These are phyloP conservation scores for Xylaria bambusicola DNA, from an alignment of 495 filamentous ascomycete species.

Conservation along the genomic window DNA sequence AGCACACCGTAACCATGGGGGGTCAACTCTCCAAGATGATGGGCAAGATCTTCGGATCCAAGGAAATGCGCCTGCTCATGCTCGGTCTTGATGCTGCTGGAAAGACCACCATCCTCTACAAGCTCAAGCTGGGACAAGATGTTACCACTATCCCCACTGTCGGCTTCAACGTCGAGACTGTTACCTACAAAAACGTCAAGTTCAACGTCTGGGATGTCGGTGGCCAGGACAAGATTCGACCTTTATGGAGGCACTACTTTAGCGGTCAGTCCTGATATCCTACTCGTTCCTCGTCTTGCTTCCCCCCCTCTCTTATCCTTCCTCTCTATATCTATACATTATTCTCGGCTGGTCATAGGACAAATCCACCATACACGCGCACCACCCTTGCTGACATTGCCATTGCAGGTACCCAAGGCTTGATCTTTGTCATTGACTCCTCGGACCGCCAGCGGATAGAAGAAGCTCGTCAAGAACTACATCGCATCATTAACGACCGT, in stretches of 20 bases:
- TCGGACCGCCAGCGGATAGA: slow-evolving; percentile 83
- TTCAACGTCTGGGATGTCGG: slow-evolving; percentile 99
- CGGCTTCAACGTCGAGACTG: slow-evolving; percentile 99
- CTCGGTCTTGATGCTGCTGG: slow-evolving; percentile 95
- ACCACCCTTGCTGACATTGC: neutral
- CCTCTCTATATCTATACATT: neutral
- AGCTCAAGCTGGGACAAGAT: slow-evolving; percentile 95
- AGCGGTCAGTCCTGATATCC: slow-evolving; percentile 66
- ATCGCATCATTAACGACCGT: slow-evolving; percentile 93
- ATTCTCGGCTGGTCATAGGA: no score
- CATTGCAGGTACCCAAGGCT: slow-evolving; percentile 78
- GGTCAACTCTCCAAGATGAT: slow-evolving; percentile 83
- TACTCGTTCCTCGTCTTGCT: no score
- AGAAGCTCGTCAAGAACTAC: slow-evolving; percentile 85
- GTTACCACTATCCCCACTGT: slow-evolving; percentile 99
- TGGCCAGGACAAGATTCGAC: slow-evolving; percentile 98
- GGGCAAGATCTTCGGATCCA: slow-evolving; percentile 97
- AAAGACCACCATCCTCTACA: slow-evolving; percentile 99
- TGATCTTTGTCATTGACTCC: slow-evolving; percentile 97
- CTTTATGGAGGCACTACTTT: slow-evolving; percentile 98
- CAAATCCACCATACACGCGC: no score
- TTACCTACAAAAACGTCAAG: slow-evolving; percentile 98
- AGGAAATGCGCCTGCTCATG: slow-evolving; percentile 98
- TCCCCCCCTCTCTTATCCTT: slow-evolving; percentile 11
- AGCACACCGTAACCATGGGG: slow-evolving; percentile 60